phyloP scores from a whole-genome alignment of 108 stramenopile species.

The Cyclostephanos invisitatus region DNA sequence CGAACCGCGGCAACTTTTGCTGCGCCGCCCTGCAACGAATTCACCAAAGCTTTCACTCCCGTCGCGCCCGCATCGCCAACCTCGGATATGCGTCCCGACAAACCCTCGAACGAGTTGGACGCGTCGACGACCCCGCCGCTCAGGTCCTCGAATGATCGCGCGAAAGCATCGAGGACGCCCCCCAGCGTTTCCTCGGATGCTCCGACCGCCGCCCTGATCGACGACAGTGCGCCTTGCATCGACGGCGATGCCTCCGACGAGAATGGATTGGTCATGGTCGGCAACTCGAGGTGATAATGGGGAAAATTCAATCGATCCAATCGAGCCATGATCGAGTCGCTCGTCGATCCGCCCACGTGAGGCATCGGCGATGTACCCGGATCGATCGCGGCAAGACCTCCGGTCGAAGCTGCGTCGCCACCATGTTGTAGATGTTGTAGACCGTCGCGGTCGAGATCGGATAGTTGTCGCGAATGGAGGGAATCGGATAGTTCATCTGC shows the following conservation, averaged over 20 bases:
- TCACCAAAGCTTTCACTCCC: slow-evolving; percentile 10
- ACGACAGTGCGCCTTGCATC: background rate
- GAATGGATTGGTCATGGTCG: background rate
- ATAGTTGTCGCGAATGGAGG: background rate
- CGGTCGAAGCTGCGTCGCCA: background rate
- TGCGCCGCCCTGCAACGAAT: background rate
- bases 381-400: background rate
- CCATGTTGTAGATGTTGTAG: background rate
- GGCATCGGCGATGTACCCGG: background rate
- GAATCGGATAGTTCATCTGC: background rate
- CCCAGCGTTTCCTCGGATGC: background rate
- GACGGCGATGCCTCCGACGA: background rate
- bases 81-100: slow-evolving; percentile 11
- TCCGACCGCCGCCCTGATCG: slow-evolving; percentile 1
- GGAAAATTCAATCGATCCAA: slow-evolving; percentile 7
- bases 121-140: background rate
- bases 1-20: background rate
- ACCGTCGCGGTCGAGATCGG: background rate
- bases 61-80: slow-evolving; percentile 20
- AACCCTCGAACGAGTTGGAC: slow-evolving; percentile 4
- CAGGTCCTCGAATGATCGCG: slow-evolving; percentile 1
- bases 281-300: slow-evolving; percentile 3
- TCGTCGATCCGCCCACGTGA: background rate
- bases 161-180: background rate
- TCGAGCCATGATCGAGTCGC: background rate